Evolutionary conservation across 805 yeast genomes (phyloP).

Genomic region (Tetrapisispora fleetii): DNA sequence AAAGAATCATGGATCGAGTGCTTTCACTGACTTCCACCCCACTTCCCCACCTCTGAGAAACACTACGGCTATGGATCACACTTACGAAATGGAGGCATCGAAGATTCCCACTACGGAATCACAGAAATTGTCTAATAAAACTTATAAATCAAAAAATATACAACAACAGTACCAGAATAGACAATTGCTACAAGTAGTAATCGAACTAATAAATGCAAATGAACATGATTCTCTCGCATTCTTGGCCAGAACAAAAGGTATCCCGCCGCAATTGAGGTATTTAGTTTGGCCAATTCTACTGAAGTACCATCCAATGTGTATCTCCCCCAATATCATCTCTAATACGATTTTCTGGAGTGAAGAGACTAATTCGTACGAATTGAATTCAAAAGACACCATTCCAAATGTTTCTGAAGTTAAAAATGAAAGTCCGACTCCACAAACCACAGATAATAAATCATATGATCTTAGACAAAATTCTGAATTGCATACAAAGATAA

Average conservation of each 20-base stretch:
- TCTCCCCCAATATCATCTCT: slow-evolving; percentile 61
- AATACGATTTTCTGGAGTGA: slow-evolving; percentile 32
- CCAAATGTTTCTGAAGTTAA: neutral
- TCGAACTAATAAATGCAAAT: slow-evolving; percentile 43
- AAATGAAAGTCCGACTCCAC: neutral
- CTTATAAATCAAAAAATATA: slow-evolving; percentile 11
- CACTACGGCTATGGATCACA: neutral
- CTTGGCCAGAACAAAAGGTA: slow-evolving; percentile 72
- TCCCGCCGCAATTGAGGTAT: slow-evolving; percentile 73
- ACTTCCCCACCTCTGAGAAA: too few species aligned
- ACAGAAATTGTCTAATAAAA: neutral
- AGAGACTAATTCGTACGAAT: neutral
- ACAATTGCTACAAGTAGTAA: slow-evolving; percentile 38
- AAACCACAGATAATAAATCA: neutral
- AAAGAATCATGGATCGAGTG: too few species aligned
- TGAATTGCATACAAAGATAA: slow-evolving; percentile 24
- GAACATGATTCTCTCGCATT: slow-evolving; percentile 71
- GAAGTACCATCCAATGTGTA: slow-evolving; percentile 76
- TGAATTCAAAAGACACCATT: neutral
- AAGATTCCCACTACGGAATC: neutral
- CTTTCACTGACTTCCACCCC: too few species aligned
- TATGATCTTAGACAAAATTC: neutral
- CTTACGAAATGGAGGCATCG: neutral
- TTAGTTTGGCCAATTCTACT: slow-evolving; percentile 78
- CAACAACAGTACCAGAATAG: slow-evolving; percentile 22